A percentile compares a stretch with the other conserved stretches of the same genome.
phyloP scores from a whole-genome alignment of 2,329 filamentous ascomycete genomes.

The Aulographum hederae region DNA sequence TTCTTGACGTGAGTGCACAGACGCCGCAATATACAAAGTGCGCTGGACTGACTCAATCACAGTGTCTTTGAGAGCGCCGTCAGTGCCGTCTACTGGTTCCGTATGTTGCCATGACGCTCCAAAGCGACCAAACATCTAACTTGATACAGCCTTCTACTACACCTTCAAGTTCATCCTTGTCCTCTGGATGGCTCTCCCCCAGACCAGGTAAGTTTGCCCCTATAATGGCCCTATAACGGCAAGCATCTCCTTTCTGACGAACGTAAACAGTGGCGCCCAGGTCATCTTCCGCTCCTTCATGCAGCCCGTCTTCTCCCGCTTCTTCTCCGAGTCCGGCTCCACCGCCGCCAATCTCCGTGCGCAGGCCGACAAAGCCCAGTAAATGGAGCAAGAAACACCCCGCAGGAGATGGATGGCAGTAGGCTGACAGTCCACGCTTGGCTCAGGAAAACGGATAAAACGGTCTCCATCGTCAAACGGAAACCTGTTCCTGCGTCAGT shows the following conservation, averaged over 20 bases:
- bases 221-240: too few species aligned
- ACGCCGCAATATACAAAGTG: neutral
- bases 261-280: conserved; percentile 59
- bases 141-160: conserved; percentile 69
- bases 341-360: conserved; percentile 76
- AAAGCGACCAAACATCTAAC: conserved; percentile 6
- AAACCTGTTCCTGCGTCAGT: too few species aligned
- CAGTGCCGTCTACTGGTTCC: conserved; percentile 83
- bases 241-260: neutral
- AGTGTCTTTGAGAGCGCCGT: conserved; percentile 65
- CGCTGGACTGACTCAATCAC: conserved; percentile 6
- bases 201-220: conserved; percentile 60
- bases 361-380: conserved; percentile 54
- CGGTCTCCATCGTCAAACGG: too few species aligned
- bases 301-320: conserved; percentile 75
- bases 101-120: conserved; percentile 11
- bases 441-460: too few species aligned
- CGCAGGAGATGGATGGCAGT: too few species aligned
- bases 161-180: conserved; percentile 98
- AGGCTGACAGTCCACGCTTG: too few species aligned
- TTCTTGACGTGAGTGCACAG: conserved; percentile 49
- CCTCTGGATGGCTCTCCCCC: conserved; percentile 92
- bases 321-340: conserved; percentile 56
- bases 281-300: conserved; percentile 94
- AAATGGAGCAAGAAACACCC: too few species aligned